Base-by-base conservation (phyloP, 2,329 filamentous ascomycete genomes). In the Ceratocystis destructans region DNA sequence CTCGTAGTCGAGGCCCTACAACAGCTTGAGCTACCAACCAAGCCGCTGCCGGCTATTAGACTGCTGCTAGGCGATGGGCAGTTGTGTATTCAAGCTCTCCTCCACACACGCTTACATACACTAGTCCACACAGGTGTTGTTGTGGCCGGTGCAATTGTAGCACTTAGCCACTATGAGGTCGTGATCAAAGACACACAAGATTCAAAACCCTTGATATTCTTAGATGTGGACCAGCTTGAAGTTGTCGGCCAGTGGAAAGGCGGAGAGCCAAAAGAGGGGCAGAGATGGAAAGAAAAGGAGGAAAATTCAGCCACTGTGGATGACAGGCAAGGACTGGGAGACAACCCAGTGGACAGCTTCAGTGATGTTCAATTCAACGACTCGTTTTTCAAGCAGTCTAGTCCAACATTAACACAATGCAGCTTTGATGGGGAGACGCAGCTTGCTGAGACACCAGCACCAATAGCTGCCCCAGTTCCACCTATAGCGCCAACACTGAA, bases 1-100 rank as follows among this genome's bases (percentile, higher is more conserved):
- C 90, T 90, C 5, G 85, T 90, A 0, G 84, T 93, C 31, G 64
- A 65, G 61, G 53, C 28, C 20, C 28, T 65, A 5, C 0, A 65
- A 69, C 5, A 73, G 71, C 1, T 73, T 70, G 17, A 71, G 74
- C 71, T 78, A 78, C 53, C 64, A 2, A 65, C 41, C 53, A 61
- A 61, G 20, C 45, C 64, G n/a, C 53, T 65, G 75, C 78, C 79
- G 41, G 74, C 75, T 1, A 70, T 82, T 0, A 75, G 80, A 1
- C 69, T 84, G 10, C 65, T 83, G 0, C 76, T 84, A 0, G 79
- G 81, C 46, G 82, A 84, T 69, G 80, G 81, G 1, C 75, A 79
- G 70, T 71, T 82, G 2, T 83, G 79, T 69, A 76, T 84, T n/a
- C 81, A 84, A 71, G 80, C 80, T 0, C 71, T 84, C 6, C 71